Conservation (phyloP, 345 rosid species). For the Syzygium aromaticum region DNA sequence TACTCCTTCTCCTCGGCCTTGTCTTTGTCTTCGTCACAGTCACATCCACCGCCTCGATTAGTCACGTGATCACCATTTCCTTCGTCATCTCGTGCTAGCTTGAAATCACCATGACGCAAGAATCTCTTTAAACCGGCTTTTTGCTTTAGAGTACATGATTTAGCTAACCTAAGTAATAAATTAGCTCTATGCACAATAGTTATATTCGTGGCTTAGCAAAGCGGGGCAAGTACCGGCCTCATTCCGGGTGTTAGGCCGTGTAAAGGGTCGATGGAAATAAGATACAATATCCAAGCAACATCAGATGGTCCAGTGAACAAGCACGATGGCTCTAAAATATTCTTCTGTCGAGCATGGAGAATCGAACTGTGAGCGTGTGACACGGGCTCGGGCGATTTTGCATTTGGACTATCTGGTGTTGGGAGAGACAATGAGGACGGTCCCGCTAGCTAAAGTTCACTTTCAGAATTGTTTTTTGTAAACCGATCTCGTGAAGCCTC, state of each 20-base stretch:
- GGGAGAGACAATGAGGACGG: not conserved
- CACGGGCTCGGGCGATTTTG: not conserved
- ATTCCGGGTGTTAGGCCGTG: not conserved
- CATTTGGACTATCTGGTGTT: constrained; percentile 6
- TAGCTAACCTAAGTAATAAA: not conserved
- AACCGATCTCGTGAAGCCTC: constrained; percentile 26
- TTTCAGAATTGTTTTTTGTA: not conserved
- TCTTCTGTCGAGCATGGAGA: not conserved
- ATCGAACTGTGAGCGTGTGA: not conserved
- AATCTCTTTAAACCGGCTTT: not conserved
- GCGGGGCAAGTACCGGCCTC: not conserved
- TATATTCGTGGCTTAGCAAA: not conserved
- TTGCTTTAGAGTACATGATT: not conserved
- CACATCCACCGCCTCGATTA: not conserved
- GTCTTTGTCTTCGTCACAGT: not conserved
- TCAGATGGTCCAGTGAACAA: not conserved
- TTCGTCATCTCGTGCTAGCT: not conserved
- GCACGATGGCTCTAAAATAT: not conserved
- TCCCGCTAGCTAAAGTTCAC: not conserved
- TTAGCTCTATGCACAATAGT: not conserved
- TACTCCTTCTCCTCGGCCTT: not conserved
- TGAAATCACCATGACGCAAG: not conserved
- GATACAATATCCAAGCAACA: not conserved
- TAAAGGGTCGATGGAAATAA: not conserved
- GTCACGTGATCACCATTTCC: not conserved